Conservation (phyloP, 805 yeast species). For the Candida insectorum region DNA sequence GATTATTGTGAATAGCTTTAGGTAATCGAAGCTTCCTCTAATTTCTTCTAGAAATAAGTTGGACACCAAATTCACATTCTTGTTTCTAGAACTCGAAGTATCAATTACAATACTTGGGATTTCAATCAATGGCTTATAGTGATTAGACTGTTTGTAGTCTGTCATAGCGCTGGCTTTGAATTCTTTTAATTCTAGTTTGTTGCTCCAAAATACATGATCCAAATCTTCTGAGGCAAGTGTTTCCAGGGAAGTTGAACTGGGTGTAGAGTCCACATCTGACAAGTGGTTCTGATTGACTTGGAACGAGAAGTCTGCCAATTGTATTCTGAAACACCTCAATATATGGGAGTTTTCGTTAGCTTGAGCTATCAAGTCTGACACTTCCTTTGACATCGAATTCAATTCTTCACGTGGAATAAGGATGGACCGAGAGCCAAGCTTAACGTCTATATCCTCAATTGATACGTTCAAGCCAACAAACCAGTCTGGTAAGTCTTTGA, state of each 20-base stretch:
- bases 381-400: slow-evolving; percentile 8
- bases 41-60: slow-evolving; percentile 15
- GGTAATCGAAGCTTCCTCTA: slow-evolving; percentile 22
- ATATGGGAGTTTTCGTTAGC: slow-evolving; percentile 13
- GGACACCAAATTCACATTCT: slow-evolving; percentile 1
- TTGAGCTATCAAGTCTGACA: slow-evolving; percentile 11
- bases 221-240: slow-evolving; percentile 17
- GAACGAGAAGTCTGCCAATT: slow-evolving; percentile 8
- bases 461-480: slow-evolving; percentile 20
- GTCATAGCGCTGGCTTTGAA: slow-evolving; percentile 15
- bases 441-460: slow-evolving; percentile 15
- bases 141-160: slow-evolving; percentile 11
- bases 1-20: slow-evolving; percentile 26
- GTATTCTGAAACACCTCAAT: slow-evolving; percentile 14
- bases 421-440: slow-evolving; percentile 38
- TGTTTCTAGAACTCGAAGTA: neutral
- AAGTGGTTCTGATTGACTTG: neutral
- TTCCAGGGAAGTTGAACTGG: slow-evolving; percentile 22
- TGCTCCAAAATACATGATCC: slow-evolving; percentile 20
- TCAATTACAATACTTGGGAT: slow-evolving; percentile 19
- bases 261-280: neutral
- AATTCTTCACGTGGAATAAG: slow-evolving; percentile 25
- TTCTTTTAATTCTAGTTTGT: slow-evolving; percentile 13
- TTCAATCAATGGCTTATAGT: slow-evolving; percentile 14
- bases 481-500: slow-evolving; percentile 32